A percentile compares a stretch with the other conserved stretches of the same genome.
Evolutionary conservation across 2,329 filamentous ascomycete species (phyloP).

Genomic region (Colletotrichum cereale): DNA sequence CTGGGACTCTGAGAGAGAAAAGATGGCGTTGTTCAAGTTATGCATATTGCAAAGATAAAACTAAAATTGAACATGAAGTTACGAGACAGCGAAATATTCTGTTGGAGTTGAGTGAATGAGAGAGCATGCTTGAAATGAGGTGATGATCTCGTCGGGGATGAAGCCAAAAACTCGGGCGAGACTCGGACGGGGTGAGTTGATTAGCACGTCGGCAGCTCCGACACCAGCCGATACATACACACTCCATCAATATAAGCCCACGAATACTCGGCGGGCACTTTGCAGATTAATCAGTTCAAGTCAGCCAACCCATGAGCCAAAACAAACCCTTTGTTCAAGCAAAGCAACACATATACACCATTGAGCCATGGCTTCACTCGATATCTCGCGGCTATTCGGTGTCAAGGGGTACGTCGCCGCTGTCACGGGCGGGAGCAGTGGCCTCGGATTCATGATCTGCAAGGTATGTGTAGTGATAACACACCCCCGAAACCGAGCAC

Average conservation of each 20-base stretch:
- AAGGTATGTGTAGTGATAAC: no score
- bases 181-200: no score
- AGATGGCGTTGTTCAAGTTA: not conserved
- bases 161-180: no score
- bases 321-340: not conserved
- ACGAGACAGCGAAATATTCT: no score
- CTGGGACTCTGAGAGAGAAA: not conserved
- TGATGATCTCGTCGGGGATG: not conserved
- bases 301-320: not conserved
- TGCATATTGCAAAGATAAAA: not conserved
- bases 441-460: conserved; percentile 61
- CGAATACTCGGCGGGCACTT: not conserved
- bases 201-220: not conserved
- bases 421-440: conserved; percentile 56
- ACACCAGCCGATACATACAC: not conserved
- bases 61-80: not conserved
- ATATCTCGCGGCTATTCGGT: conserved; percentile 42
- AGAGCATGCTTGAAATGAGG: not conserved
- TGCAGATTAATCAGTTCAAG: not conserved
- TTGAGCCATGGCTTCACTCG: not conserved
- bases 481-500: no score
- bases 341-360: not conserved
- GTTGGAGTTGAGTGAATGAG: not conserved
- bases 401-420: conserved; percentile 51
- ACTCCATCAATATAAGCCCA: not conserved